Base-by-base conservation (phyloP, 164 flowering plant species). In the Hamamelis virginiana region DNA sequence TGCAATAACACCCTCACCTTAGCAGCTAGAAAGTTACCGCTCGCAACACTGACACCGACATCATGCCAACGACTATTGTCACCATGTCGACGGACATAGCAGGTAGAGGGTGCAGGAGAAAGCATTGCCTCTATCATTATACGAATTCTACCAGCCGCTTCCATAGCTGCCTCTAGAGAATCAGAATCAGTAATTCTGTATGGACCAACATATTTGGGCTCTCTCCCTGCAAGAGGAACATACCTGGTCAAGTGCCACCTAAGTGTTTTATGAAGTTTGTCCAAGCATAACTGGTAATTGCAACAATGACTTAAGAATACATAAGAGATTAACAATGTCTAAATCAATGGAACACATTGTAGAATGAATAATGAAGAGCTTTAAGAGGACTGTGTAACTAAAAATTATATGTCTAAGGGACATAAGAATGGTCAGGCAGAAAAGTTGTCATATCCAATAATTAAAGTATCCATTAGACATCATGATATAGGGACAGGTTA, bases 1-100 rank as follows among this genome's bases (percentile, higher is more conserved):
- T 52, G 18, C 46, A 60, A 44, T 12, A 48, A 48, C 33, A 14
- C 43, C 22, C 82, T 74, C 70, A 92, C 99, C 97, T 93, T 93
- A 44, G 99, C 98, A 55, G 89, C 94, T 68, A 96, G 91, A 76
- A 90, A 91, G 80, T 96, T 96, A 45, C 99, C 98, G 80, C 95
- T 89, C 19, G 89, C 97, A 75, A 93, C 98, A 76, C 89, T 88
- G 68, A 93, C 98, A 75, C 99, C 95, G 76, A 91, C 89, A 72
- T 89, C 92, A 85, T 96, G 91, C 92, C 78, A 87, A 53, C 96
- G 93, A 68, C 90, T 88, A 69, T 82, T 91, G 16, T 86, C 92
- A 55, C 98, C 99, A 80, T 93, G 99, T 47, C 97, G 87, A 27
- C 97, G 96, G 57, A 91, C 82, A 67, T 80, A 86, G 67, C 85